Percentiles rank a stretch among this genome's conserved stretches.
phyloP scores from a whole-genome alignment of 164 flowering plant species.

The Magnolia officinalis region DNA sequence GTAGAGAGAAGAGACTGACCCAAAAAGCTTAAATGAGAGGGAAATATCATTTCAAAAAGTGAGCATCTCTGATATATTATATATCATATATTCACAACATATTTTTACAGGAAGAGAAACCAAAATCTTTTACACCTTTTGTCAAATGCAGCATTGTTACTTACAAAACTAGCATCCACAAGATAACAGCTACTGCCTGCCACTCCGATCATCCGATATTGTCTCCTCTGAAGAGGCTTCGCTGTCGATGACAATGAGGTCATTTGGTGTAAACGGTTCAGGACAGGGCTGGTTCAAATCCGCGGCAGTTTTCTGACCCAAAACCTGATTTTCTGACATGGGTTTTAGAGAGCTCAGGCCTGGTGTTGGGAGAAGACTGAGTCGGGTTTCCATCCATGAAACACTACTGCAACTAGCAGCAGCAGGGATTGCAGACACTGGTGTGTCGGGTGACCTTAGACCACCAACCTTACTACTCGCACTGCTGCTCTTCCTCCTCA shows the following conservation, averaged over 20 bases:
- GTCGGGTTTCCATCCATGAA: slow-evolving; percentile 11
- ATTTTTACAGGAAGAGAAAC: slow-evolving; percentile 5
- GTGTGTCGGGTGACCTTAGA: slow-evolving; percentile 7
- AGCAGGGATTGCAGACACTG: slow-evolving; percentile 1
- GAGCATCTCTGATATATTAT: neutral
- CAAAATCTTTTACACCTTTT: slow-evolving; percentile 1
- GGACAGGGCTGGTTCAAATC: slow-evolving; percentile 11
- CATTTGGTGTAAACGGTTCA: slow-evolving; percentile 17
- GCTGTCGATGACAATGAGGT: slow-evolving; percentile 45
- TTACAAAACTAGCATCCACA: neutral
- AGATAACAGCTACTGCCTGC: slow-evolving; percentile 16
- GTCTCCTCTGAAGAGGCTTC: slow-evolving; percentile 73
- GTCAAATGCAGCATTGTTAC: neutral
- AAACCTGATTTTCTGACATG: neutral
- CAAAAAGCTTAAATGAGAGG: neutral
- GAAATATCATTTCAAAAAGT: neutral
- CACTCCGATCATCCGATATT: slow-evolving; percentile 51
- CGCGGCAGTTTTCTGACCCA: slow-evolving; percentile 2
- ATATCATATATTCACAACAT: slow-evolving; percentile 1
- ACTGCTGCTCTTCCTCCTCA: slow-evolving; percentile 5
- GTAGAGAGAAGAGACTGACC: neutral
- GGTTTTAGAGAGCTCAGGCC: slow-evolving; percentile 8
- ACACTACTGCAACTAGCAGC: slow-evolving; percentile 4
- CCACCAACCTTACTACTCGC: slow-evolving; percentile 8
- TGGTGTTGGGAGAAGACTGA: slow-evolving; percentile 3